Conservation (phyloP, 805 yeast genomes). For the Candida pini region DNA sequence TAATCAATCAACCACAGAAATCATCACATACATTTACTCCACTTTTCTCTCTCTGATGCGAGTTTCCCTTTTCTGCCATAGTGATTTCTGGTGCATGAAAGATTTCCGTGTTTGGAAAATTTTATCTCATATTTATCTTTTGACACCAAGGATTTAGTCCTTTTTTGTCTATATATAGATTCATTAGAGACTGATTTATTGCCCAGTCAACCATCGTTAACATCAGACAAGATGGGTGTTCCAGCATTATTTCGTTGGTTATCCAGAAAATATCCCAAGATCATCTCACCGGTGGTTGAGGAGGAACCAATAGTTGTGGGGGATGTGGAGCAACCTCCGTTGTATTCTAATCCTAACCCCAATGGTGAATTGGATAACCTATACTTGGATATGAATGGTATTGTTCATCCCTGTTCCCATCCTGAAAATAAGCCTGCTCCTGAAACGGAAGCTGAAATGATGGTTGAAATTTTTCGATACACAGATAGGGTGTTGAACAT, state of each 20-base stretch:
- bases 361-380: slow-evolving; percentile 94
- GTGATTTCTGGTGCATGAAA: no score
- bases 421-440: slow-evolving; percentile 97
- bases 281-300: slow-evolving; percentile 83
- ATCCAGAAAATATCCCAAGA: slow-evolving; percentile 88
- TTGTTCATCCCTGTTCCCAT: slow-evolving; percentile 98
- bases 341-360: slow-evolving; percentile 74
- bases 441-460: slow-evolving; percentile 94
- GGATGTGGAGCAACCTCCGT: slow-evolving; percentile 59
- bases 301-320: slow-evolving; percentile 55
- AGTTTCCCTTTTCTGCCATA: no score
- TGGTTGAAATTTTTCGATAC: slow-evolving; percentile 85
- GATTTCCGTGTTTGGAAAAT: no score
- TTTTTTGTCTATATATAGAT: no score
- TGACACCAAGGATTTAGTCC: no score
- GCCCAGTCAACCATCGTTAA: no score
- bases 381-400: slow-evolving; percentile 97
- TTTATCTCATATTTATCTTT: no score
- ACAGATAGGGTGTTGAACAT: slow-evolving; percentile 87
- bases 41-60: no score
- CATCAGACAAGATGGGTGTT: slow-evolving; percentile 89
- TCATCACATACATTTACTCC: no score
- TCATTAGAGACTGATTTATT: no score
- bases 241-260: slow-evolving; percentile 98
- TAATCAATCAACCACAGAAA: no score